Evolutionary conservation across 805 yeast species (phyloP), one percentile per base, ranked within the genome.

Genomic region (Pichia gijzeniarum): DNA sequence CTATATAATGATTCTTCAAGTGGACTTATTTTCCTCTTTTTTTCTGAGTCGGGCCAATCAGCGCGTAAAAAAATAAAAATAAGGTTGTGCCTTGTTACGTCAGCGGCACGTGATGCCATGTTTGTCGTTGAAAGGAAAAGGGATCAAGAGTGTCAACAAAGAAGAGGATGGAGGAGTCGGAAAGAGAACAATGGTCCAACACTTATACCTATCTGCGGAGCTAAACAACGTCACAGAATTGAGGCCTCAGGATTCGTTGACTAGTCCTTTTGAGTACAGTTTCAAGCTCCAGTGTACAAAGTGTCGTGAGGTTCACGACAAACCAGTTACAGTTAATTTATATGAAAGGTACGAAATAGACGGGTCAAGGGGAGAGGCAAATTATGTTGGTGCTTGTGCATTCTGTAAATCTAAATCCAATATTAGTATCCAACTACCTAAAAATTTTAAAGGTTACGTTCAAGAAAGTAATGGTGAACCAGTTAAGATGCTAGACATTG

Each of bases 361-460:
- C 1, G 88, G 86, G 0, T 77, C 90, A 36, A 74, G 80, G 49
- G 96, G 96, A 13, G 86, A 80, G 49, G 95, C 96, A 7, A 85
- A 81, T 51, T 86, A 89, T 58, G 81, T 83, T 3, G 80, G 85
- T 72, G 77, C 56, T 33, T 62, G 66, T 37, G 49, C 54, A 3
- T 60, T 60, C 30, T 62, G 66, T 41, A 33, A 49, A n/a, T 46
- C 57, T 22, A 55, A 45, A 21, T 53, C 63, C 3, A 55, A 57
- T 30, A 46, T 59, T 4, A 52, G 48, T 38, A 54, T 62, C 6
- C 33, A 41, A 4, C 34, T 50, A 10, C 66, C 66, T 5, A 60
- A 58, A 28, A 42, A 49, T 10, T 57, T 32, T 35, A 34, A 43
- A 14, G 53, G 64, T 9, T 68, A 70, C 51, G 62, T 66, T 1